Evolutionary conservation across 2,329 filamentous ascomycete species (phyloP).

Genomic region (Ascochyta pisi): DNA sequence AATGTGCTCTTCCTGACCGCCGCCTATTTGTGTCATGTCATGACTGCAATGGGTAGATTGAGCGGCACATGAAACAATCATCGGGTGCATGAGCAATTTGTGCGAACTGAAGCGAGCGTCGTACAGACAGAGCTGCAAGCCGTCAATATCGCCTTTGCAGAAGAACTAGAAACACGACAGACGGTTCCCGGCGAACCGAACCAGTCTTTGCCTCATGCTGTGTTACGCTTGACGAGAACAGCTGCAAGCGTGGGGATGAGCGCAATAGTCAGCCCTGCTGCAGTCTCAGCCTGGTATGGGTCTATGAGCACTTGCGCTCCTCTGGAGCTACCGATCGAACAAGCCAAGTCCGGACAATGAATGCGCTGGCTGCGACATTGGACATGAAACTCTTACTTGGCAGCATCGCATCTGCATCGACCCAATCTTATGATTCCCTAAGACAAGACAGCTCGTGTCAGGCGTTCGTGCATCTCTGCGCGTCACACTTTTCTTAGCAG

Average conservation of each 20-base stretch:
- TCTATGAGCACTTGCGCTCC: background rate
- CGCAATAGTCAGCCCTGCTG: background rate
- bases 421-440: background rate
- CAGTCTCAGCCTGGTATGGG: background rate
- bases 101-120: background rate
- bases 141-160: conserved; percentile 3
- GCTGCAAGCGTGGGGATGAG: background rate
- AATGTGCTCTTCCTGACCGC: background rate
- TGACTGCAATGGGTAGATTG: background rate
- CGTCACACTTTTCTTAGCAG: background rate
- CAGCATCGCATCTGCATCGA: background rate
- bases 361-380: background rate
- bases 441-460: conserved; percentile 24
- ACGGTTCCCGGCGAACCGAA: background rate
- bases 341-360: background rate
- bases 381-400: background rate
- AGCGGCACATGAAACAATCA: conserved; percentile 6
- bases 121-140: conserved; percentile 6
- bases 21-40: background rate
- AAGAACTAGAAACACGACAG: background rate
- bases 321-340: background rate
- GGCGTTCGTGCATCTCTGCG: conserved; percentile 8
- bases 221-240: conserved; percentile 6
- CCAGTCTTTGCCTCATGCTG: background rate
- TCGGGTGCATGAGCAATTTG: background rate